Evolutionary conservation across 1,139 yeast species (phyloP).

Genomic region (Lodderomyces theae): DNA sequence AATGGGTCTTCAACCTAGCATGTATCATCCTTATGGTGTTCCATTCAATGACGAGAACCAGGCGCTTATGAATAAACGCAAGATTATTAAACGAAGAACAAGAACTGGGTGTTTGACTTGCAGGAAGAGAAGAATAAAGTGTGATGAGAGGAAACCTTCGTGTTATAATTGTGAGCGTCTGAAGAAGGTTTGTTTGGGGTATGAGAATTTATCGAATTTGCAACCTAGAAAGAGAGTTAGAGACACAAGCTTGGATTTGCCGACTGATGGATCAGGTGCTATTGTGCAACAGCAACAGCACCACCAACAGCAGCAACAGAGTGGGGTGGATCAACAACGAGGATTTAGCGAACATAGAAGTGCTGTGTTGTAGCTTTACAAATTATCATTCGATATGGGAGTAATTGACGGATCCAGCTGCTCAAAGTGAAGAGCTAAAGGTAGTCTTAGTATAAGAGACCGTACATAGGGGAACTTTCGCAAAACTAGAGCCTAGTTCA

Average conservation of each 20-base stretch:
- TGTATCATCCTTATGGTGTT: conserved; percentile 5
- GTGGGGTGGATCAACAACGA: not conserved
- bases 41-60: conserved; percentile 26
- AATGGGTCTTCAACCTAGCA: conserved; percentile 1
- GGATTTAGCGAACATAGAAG: not conserved
- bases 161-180: conserved; percentile 74
- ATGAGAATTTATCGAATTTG: conserved; percentile 34
- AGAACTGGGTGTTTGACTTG: conserved; percentile 78
- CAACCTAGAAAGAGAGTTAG: conserved; percentile 13
- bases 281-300: not conserved
- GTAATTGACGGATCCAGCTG: no score
- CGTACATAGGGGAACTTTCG: no score
- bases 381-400: no score
- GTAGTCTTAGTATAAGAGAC: no score
- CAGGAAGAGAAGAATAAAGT: conserved; percentile 65
- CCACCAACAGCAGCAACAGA: no score
- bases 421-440: no score
- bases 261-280: conserved; percentile 2
- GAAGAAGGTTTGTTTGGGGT: conserved; percentile 67
- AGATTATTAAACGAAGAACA: conserved; percentile 53
- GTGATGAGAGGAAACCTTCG: conserved; percentile 73
- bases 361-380: no score
- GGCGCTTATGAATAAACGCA: conserved; percentile 38
- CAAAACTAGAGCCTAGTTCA: no score
- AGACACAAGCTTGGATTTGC: conserved; percentile 15